Evolutionary conservation across 768 basidiomycete species (phyloP), one percentile per base, ranked within the genome.

Genomic region (Dacryopinax primogenitus): DNA sequence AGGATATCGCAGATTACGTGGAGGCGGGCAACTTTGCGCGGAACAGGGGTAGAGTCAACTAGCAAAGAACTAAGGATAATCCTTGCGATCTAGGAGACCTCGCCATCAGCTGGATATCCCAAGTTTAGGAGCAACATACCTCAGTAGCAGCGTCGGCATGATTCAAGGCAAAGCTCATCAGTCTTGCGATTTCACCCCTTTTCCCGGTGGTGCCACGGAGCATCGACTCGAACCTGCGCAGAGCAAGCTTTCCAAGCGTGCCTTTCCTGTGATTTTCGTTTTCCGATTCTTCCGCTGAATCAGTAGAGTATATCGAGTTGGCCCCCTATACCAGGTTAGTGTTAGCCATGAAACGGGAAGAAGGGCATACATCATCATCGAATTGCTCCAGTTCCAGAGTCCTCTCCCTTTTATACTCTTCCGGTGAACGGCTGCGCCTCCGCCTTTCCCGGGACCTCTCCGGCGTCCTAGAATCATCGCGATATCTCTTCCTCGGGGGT

Each of bases 1-100:
- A 99, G 80, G 68, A 99, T 97, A 73, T 99, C 96, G 73, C 94
- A 97, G 64, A 98, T 91, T 66, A 99, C 81, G 77, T 97, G 87
- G 30, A 99, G 81, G 28, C 96, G 86, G 28, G 96, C 91, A 64
- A 98, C 84, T 75, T 99, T 99, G 70, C 94, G 86, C 64, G 96
- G 96, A n/a, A 98, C 92, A 0, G 96, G 86, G 0, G 96, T 99
- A n/a, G 84, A 80, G 68, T 92, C 91, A 21, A 98, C 86, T 28
- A 90, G 80, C 9, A 98, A 77, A 3, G 96, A 97, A 16, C 88
- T 80, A 30, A 94, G 84, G 69, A 99, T 90, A 69, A 95, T 84
- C 69, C 97, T 92, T 3, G 86, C 85, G 35, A 99, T 84, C 94
- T 97, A 68, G 1, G 33, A 18, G 11, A 45, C 35, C 16, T 41